Percentiles rank a stretch among this genome's conserved stretches.
These are phyloP conservation scores for Pythium aphanidermatum DNA, from an alignment of 352 stramenopile species.

Conservation along the genomic window DNA sequence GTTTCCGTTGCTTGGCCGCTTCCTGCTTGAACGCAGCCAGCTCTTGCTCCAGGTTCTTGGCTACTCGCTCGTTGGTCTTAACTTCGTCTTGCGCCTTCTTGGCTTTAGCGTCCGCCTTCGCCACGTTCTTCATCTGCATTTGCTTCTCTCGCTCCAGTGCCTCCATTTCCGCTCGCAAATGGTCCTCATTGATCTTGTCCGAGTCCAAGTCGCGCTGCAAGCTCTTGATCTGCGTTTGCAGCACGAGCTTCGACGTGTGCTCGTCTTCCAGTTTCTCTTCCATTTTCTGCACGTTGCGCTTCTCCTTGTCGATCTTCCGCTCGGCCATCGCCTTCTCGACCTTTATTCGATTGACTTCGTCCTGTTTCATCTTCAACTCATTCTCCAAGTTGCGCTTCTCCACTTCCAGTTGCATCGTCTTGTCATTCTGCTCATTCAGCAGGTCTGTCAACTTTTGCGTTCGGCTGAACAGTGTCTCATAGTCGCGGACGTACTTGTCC, in stretches of 20 bases:
- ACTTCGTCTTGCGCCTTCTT: constrained; percentile 87
- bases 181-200: constrained; percentile 75
- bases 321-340: constrained; percentile 90
- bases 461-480: constrained; percentile 86
- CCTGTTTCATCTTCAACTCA: constrained; percentile 77
- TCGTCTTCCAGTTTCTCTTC: constrained; percentile 91
- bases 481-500: constrained; percentile 92
- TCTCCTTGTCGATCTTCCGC: constrained; percentile 86
- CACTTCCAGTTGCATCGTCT: constrained; percentile 78
- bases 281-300: constrained; percentile 81
- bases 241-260: constrained; percentile 73
- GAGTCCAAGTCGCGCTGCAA: constrained; percentile 74
- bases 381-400: constrained; percentile 76
- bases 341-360: constrained; percentile 79
- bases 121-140: constrained; percentile 76
- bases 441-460: constrained; percentile 92
- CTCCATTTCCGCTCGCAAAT: constrained; percentile 68
- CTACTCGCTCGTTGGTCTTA: constrained; percentile 90
- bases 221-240: constrained; percentile 81
- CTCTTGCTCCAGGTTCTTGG: constrained; percentile 81
- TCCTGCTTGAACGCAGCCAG: constrained; percentile 80
- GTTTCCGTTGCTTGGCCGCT: constrained; percentile 84
- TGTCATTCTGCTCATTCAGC: constrained; percentile 90
- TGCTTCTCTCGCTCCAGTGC: constrained; percentile 84
- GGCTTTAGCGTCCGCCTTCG: constrained; percentile 80